phyloP scores from a whole-genome alignment of 2,329 filamentous ascomycete genomes.

The Pseudogymnoascus sp. region DNA sequence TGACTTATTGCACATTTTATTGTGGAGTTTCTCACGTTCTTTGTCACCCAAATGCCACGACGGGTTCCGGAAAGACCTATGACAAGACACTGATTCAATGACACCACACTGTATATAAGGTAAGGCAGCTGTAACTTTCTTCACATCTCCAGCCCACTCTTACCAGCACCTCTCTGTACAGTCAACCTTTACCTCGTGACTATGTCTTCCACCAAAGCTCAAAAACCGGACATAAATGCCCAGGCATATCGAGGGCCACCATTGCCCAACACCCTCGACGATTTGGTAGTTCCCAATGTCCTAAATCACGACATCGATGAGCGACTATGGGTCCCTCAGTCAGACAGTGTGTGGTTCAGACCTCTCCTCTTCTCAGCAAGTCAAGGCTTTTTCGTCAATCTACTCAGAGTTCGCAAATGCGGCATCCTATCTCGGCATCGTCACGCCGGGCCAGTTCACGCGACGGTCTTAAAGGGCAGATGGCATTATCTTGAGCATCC shows the following conservation, averaged over 20 bases:
- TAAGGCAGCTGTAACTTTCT: not conserved
- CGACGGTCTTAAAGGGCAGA: constrained; percentile 26
- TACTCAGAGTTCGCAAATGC: constrained; percentile 27
- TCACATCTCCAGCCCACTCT: not conserved
- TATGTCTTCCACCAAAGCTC: not conserved
- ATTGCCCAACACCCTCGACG: constrained; percentile 21
- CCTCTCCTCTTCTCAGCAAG: constrained; percentile 28
- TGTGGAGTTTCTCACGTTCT: not conserved
- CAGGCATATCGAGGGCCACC: constrained; percentile 22
- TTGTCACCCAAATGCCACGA: not conserved
- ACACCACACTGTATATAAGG: not conserved
- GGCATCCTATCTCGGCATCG: constrained; percentile 30
- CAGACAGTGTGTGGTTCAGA: constrained; percentile 27
- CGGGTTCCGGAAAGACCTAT: not conserved
- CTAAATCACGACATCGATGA: constrained; percentile 27
- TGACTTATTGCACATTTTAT: not conserved
- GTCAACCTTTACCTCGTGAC: not conserved
- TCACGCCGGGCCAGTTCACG: constrained; percentile 30
- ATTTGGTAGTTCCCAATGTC: constrained; percentile 23
- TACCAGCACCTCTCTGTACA: not conserved
- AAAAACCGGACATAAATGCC: constrained; percentile 7
- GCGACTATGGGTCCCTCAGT: constrained; percentile 29
- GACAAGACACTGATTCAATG: not conserved
- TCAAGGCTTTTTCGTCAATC: constrained; percentile 29
- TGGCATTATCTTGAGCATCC: constrained; percentile 33